Evolutionary conservation across 1,139 yeast species (phyloP).

Genomic region (Lodderomyces orthopsilosis): DNA sequence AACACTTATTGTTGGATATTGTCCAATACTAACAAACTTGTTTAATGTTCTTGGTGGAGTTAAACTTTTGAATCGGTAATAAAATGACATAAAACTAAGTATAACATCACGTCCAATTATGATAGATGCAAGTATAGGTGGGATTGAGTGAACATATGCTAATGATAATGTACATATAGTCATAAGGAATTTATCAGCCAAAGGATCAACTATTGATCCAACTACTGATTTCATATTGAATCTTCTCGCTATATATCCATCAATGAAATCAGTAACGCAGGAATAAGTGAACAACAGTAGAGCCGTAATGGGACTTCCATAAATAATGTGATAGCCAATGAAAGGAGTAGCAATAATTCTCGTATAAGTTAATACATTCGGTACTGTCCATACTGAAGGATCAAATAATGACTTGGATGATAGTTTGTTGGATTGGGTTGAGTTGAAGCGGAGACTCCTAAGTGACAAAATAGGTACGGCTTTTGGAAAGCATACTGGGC

Average conservation of each 20-base stretch:
- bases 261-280: conserved; percentile 85
- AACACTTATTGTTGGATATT: conserved; percentile 74
- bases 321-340: conserved; percentile 73
- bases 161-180: conserved; percentile 77
- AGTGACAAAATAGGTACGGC: neutral
- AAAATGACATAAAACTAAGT: conserved; percentile 72
- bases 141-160: conserved; percentile 67
- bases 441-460: neutral
- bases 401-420: conserved; percentile 5
- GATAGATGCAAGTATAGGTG: conserved; percentile 61
- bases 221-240: conserved; percentile 75
- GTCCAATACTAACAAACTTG: conserved; percentile 57
- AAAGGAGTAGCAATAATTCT: conserved; percentile 78
- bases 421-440: neutral
- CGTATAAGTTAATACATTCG: conserved; percentile 79
- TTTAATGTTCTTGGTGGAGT: conserved; percentile 72
- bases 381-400: conserved; percentile 50
- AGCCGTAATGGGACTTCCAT: conserved; percentile 61
- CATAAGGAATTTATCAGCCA: conserved; percentile 93
- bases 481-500: neutral
- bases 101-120: conserved; percentile 84
- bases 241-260: conserved; percentile 84
- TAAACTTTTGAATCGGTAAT: conserved; percentile 69
- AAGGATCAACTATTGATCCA: conserved; percentile 91
- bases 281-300: conserved; percentile 76